phyloP scores from a whole-genome alignment of 441 rosid genomes.

The Erodium moschatum region DNA sequence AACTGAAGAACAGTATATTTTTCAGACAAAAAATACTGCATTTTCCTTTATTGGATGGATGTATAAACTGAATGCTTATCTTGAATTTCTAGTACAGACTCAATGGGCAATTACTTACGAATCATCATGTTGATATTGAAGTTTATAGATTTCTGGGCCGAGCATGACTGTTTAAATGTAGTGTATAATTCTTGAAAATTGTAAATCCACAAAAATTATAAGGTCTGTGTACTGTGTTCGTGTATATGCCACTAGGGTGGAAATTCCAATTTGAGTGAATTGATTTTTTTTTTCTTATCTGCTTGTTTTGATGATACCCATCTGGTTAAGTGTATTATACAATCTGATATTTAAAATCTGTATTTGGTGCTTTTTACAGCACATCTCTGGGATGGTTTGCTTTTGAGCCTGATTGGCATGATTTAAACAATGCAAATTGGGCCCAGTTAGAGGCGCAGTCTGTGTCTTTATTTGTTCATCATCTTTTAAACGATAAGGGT shows the following conservation, averaged over 20 bases:
- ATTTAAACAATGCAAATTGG: conserved; percentile 51
- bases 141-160: not conserved
- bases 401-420: conserved; percentile 84
- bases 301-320: not conserved
- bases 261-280: conserved; percentile 10
- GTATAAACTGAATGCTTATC: conserved; percentile 5
- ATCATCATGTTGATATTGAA: not conserved
- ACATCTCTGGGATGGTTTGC: conserved; percentile 97
- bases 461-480: conserved; percentile 66
- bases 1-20: not conserved
- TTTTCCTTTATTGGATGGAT: not conserved
- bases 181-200: conserved; percentile 6
- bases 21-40: not conserved
- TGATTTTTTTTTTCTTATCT: conserved; percentile 1
- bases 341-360: conserved; percentile 19
- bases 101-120: conserved; percentile 1
- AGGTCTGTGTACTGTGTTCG: conserved; percentile 9
- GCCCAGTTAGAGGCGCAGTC: conserved; percentile 83
- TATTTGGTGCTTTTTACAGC: conserved; percentile 42
- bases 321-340: conserved; percentile 9
- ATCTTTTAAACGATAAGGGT: conserved; percentile 53
- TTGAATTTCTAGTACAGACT: not conserved
- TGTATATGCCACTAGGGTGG: conserved; percentile 12
- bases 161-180: conserved; percentile 10
- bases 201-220: not conserved